Evolutionary conservation across 495 filamentous ascomycete genomes (phyloP), one percentile per base, ranked within the genome.

Genomic region (Astrothelium subdiscretum): DNA sequence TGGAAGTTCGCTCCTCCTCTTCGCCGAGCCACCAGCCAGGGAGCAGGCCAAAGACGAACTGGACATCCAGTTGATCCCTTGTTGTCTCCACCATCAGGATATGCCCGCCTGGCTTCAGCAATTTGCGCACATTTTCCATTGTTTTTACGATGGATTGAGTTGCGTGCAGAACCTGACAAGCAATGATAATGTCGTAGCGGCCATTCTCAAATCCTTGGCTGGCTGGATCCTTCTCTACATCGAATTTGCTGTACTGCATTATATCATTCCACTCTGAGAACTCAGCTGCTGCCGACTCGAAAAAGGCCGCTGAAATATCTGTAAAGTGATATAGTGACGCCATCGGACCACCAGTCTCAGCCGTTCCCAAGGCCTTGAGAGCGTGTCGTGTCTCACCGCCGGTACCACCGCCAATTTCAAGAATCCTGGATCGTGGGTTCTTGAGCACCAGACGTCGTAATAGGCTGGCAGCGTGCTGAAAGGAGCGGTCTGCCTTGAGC

Each of bases 381-480:
- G 61, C 27, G 12, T 31, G 27, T 3, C 27, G 31, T n/a, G 68
- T 68, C 2, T 42, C 27, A 42, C 59, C 66, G 15, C 68, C 68
- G 20, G 61, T 66, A 15, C 68, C 68, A 22, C 61, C 68, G 13
- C 68, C 68, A n/a, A 70, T 58, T 42, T 70, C 66, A 3, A 70
- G 66, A 11, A 70, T 63, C n/a, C 58, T 52, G 1, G 62, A 57
- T 5, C 54, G 20, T 38, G 64, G 61, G 32, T 66, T 62, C 32
- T 68, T 66, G 29, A 63, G 44, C 1, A 57, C 61, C 13, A 62
- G 27, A 8, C 8, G 15, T 15, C 35, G 35, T 15, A 38, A 38
- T 38, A 38, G 35, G 15, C 35, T 10, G 22, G 52, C 20, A 12
- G 22, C 29, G 2, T 32, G 58, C 20, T n/a, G 24, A 38, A 38